Evolutionary conservation across 208 protist species (phyloP).

Genomic region (Wallacemonas sp.): DNA sequence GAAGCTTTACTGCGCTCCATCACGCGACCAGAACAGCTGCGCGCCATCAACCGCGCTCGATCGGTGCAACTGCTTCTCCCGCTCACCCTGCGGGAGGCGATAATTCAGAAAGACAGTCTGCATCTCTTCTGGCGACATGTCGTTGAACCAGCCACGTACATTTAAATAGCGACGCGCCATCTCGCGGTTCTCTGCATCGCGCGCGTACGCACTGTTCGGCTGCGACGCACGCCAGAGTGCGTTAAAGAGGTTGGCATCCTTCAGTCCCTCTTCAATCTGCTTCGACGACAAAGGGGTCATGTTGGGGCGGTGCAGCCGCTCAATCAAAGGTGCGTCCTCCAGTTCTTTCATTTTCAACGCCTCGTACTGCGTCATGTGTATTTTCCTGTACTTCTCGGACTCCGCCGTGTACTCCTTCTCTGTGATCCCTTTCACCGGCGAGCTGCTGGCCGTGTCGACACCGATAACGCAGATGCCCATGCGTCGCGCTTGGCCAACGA

Average conservation of each 20-base stretch:
- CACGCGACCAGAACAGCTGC: conserved; percentile 58
- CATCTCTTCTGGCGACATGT: conserved; percentile 84
- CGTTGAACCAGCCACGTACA: conserved; percentile 78
- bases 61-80: conserved; percentile 37
- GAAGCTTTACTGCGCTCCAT: conserved; percentile 26
- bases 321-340: conserved; percentile 69
- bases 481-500: conserved; percentile 82
- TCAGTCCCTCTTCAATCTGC: conserved; percentile 77
- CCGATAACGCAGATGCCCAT: conserved; percentile 91
- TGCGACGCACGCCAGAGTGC: conserved; percentile 75
- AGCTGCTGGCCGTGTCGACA: conserved; percentile 68
- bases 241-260: conserved; percentile 78
- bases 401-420: conserved; percentile 74
- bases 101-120: conserved; percentile 76
- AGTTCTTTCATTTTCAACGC: conserved; percentile 67
- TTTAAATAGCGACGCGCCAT: conserved; percentile 73
- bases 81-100: conserved; percentile 46
- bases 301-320: conserved; percentile 79
- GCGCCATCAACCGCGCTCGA: conserved; percentile 20
- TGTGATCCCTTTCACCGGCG: conserved; percentile 80
- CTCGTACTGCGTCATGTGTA: conserved; percentile 80
- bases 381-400: conserved; percentile 61
- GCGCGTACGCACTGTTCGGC: conserved; percentile 52
- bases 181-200: conserved; percentile 47
- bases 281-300: conserved; percentile 52